Evolutionary conservation across 305 asterid species (phyloP), one percentile per base, ranked within the genome.

Genomic region (Andrographis paniculata): DNA sequence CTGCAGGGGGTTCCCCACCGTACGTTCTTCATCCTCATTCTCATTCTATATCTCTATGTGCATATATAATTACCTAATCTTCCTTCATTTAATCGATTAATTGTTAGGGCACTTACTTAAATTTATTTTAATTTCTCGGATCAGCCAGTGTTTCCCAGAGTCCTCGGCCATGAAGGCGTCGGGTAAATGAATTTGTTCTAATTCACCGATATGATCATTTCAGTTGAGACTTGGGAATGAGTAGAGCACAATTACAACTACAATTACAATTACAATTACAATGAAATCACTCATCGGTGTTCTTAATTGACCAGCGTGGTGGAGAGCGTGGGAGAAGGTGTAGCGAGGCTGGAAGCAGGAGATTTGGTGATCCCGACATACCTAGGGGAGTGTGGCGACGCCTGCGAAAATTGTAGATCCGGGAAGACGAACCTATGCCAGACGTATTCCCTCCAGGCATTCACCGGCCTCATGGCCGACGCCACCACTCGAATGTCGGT

Each of bases 121-220:
- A n/a, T n/a, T 27, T 27, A 10, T 6, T 27, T 27, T 6, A 5
- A 6, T 27, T 8, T 6, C 1, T 20, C 45, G 22, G 39, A 40
- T 6, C 77, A 76, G 84, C 78, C 82, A 7, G 9, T 66, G 21
- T 78, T 74, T 20, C 82, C 87, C 17, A 64, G 83, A 47, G 76
- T 72, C 21, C 56, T 65, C 7, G 87, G 87, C 31, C 87, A 75
- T 17, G 87, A 78, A 71, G 87, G 87, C 6, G 87, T 78, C 30
- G 83, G 87, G 80, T 77, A 64, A 4, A n/a, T 42, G 17, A 6
- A n/a, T 10, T 27, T 27, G 33, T 27, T 10, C 0, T 27, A 5
- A 10, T 27, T 27, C 0, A 5, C 0, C 10, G 6, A 10, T 27
- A 6, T 27, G 6, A 6, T 27, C n/a, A 27, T 0, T 10, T 27